These are phyloP conservation scores for Pycnococcus provasolii DNA, from an alignment of 139 green algal species.

Conservation along the genomic window DNA sequence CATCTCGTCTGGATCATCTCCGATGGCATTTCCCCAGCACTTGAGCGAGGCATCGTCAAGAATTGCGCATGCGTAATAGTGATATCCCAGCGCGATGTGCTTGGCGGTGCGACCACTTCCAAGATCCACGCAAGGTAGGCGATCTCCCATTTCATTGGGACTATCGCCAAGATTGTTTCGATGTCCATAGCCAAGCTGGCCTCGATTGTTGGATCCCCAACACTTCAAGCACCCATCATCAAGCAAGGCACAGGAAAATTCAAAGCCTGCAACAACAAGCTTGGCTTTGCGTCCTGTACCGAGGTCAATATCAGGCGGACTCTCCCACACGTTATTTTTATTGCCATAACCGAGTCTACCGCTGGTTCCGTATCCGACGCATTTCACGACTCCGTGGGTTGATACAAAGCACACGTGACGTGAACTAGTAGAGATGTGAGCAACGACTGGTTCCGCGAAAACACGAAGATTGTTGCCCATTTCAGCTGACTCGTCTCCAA, in stretches of 20 bases:
- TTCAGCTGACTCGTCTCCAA: no score
- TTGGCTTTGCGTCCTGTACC: no score
- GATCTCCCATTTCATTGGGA: constrained; percentile 13
- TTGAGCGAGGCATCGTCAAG: not conserved
- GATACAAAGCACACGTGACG: no score
- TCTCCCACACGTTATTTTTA: no score
- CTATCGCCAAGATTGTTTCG: not conserved
- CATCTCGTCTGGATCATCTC: constrained; percentile 11
- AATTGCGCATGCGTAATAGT: constrained; percentile 5
- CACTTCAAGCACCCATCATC: constrained; percentile 6
- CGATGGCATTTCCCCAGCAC: constrained; percentile 1
- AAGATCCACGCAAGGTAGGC: constrained; percentile 3
- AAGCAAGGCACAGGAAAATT: constrained; percentile 2
- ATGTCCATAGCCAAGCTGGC: constrained; percentile 17
- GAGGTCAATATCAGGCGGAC: no score
- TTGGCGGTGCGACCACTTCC: not conserved
- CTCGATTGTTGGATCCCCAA: constrained; percentile 8
- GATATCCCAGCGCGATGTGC: not conserved
- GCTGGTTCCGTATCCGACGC: no score
- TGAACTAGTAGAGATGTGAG: no score
- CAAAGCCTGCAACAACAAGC: no score
- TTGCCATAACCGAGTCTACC: no score
- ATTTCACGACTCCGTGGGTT: no score
- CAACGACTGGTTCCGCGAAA: no score
- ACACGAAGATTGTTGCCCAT: no score